Percentiles rank a stretch among this genome's conserved stretches.
Evolutionary conservation across 1,284 basidiomycete genomes (phyloP).

Genomic region (Ganoderma meredithae): DNA sequence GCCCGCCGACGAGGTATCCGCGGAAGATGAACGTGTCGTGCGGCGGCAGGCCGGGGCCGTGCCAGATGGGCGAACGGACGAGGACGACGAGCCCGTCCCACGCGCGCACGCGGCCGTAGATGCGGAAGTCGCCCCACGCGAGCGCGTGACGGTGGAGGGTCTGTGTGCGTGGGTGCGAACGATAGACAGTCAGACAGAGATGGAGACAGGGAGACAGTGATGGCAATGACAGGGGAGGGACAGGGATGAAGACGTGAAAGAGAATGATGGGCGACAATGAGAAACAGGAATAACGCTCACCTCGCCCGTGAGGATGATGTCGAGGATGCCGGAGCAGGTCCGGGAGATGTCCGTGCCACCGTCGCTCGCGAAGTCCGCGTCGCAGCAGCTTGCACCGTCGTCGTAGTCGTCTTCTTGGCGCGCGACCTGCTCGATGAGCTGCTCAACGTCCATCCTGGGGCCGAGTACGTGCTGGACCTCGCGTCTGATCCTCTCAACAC

Average conservation of each 20-base stretch:
- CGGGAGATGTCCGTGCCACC: slow-evolving; percentile 18
- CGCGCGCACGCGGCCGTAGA: slow-evolving; percentile 67
- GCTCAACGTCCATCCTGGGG: slow-evolving; percentile 33
- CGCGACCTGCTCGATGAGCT: slow-evolving; percentile 32
- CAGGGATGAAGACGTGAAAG: slow-evolving; percentile 4
- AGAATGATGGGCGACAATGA: slow-evolving; percentile 1
- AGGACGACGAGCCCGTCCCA: slow-evolving; percentile 77
- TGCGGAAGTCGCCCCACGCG: slow-evolving; percentile 65
- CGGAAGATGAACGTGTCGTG: slow-evolving; percentile 64
- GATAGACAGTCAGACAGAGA: not conserved
- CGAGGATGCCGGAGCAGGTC: slow-evolving; percentile 57
- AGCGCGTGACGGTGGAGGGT: slow-evolving; percentile 60
- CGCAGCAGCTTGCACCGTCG: slow-evolving; percentile 17
- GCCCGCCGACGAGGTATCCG: slow-evolving; percentile 69
- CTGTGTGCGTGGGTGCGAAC: slow-evolving; percentile 36
- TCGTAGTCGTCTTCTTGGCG: slow-evolving; percentile 24
- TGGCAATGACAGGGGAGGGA: not conserved
- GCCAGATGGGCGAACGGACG: slow-evolving; percentile 55
- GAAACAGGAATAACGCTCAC: slow-evolving; percentile 37
- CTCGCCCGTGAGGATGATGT: slow-evolving; percentile 65
- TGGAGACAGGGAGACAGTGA: not conserved
- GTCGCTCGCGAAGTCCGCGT: slow-evolving; percentile 13
- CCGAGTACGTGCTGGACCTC: slow-evolving; percentile 39
- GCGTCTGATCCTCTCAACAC: slow-evolving; percentile 37
- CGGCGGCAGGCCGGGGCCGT: slow-evolving; percentile 23